Conservation (phyloP, 768 basidiomycete species). For the Rhodosporidiobolus odoratus region DNA sequence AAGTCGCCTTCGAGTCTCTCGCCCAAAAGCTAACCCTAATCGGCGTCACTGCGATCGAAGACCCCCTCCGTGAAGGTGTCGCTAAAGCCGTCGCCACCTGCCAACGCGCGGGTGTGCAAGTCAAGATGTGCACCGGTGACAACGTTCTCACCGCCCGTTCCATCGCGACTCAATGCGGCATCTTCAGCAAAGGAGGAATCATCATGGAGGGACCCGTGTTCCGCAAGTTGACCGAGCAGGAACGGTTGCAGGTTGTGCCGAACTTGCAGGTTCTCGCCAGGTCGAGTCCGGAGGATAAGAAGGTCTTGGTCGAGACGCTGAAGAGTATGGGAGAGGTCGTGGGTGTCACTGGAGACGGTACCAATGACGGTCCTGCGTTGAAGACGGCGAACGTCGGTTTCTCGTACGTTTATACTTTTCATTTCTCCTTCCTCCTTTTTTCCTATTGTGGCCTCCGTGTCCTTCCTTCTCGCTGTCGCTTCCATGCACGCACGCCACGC, state of each 20-base stretch:
- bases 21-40: conserved; percentile 73
- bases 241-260: conserved; percentile 77
- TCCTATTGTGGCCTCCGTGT: background rate
- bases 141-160: conserved; percentile 67
- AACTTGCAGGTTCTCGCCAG: conserved; percentile 93
- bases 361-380: conserved; percentile 77
- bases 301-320: conserved; percentile 80
- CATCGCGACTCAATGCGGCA: conserved; percentile 92
- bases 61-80: conserved; percentile 86
- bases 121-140: conserved; percentile 91
- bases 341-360: conserved; percentile 95
- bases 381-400: conserved; percentile 87
- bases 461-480: too few species aligned
- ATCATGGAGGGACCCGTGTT: conserved; percentile 98
- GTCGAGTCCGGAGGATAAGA: conserved; percentile 96
- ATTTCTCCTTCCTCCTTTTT: background rate
- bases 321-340: conserved; percentile 82
- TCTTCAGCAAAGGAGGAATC: conserved; percentile 85
- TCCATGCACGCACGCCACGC: too few species aligned
- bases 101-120: conserved; percentile 76
- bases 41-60: conserved; percentile 89
- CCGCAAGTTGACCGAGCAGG: conserved; percentile 63
- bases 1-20: conserved; percentile 57
- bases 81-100: conserved; percentile 82
- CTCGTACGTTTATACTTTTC: conserved; percentile 49